Evolutionary conservation across 2,329 filamentous ascomycete species (phyloP), one percentile per base, ranked within the genome.

Genomic region (Paradendryphiella salina): DNA sequence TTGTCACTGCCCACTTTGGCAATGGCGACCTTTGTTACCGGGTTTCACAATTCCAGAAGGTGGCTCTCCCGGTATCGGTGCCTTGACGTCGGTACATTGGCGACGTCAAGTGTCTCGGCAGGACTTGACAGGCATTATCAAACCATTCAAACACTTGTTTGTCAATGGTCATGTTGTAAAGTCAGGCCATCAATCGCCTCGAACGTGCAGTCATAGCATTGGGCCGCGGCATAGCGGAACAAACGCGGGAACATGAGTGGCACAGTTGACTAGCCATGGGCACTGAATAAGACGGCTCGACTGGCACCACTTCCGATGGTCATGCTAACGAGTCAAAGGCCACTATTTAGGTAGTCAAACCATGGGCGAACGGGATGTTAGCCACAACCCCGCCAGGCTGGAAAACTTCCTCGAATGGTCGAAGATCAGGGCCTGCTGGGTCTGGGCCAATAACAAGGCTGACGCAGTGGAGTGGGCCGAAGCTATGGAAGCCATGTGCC

Each of bases 401-500:
- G 59, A 63, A 56, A 56, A 57, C 39, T 56, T 64, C 51, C 48
- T 54, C 53, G 56, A 61, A 61, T 61, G 64, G 61, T 54, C 49
- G 69, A 65, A 65, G 69, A 70, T 72, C 69, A 69, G 64, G 65
- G 64, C 59, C 57, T 59, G 57, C 62, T 51, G 57, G 59, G 66
- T 57, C 54, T 64, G 54, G 60, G 54, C 64, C 66, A 64, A 66
- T 70, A 68, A 66, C 67, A 70, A 64, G 62, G 66, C 58, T 63
- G 69, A 69, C 65, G 61, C 52, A 55, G 65, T 65, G 70, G 63
- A 64, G 50, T 54, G 52, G 34, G 53, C 57, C 54, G 59, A 60
- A 57, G 64, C 69, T 66, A 68, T 67, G 70, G 71, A 70, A 72
- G 70, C 71, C 63, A 72, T 56, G 44, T 50, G 41, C 43, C 51